Conservation (phyloP, 2,329 filamentous ascomycete genomes). For the Zarea fungicola region DNA sequence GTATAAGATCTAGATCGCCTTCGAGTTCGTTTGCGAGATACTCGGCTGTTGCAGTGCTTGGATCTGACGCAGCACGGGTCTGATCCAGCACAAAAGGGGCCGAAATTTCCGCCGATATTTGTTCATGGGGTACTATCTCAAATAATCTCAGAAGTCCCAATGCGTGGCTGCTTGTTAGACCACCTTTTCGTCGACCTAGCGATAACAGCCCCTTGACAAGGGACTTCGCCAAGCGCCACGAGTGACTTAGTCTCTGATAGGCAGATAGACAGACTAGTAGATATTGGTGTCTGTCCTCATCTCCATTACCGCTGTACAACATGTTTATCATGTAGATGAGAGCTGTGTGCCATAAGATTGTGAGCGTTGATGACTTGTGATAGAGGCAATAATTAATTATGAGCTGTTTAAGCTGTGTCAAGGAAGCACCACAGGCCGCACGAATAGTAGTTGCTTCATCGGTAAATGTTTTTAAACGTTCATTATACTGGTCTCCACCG, state of each 20-base stretch:
- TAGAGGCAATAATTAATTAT: slow-evolving; percentile 31
- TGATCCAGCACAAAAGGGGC: slow-evolving; percentile 34
- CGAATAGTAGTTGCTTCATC: slow-evolving; percentile 24
- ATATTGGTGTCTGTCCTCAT: slow-evolving; percentile 30
- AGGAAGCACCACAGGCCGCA: slow-evolving; percentile 28
- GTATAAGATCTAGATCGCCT: no score
- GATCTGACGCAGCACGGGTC: slow-evolving; percentile 29
- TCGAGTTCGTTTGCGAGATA: slow-evolving; percentile 29
- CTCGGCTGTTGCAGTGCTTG: slow-evolving; percentile 28
- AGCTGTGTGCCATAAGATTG: slow-evolving; percentile 36
- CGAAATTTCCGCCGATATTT: slow-evolving; percentile 22
- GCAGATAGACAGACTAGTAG: slow-evolving; percentile 34
- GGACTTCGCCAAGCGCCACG: slow-evolving; percentile 31
- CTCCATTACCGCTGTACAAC: slow-evolving; percentile 24
- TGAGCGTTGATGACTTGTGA: slow-evolving; percentile 28
- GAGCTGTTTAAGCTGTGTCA: slow-evolving; percentile 33
- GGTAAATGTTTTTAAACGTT: slow-evolving; percentile 26
- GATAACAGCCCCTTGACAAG: slow-evolving; percentile 30
- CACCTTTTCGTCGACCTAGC: slow-evolving; percentile 29
- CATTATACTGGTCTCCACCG: slow-evolving; percentile 1
- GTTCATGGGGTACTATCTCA: slow-evolving; percentile 19
- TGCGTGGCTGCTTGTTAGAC: slow-evolving; percentile 26
- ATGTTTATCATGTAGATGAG: slow-evolving; percentile 35
- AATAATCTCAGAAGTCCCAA: slow-evolving; percentile 27
- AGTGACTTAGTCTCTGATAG: slow-evolving; percentile 29